Conservation (phyloP, 2,329 filamentous ascomycete genomes). For the Claviceps sorghi region DNA sequence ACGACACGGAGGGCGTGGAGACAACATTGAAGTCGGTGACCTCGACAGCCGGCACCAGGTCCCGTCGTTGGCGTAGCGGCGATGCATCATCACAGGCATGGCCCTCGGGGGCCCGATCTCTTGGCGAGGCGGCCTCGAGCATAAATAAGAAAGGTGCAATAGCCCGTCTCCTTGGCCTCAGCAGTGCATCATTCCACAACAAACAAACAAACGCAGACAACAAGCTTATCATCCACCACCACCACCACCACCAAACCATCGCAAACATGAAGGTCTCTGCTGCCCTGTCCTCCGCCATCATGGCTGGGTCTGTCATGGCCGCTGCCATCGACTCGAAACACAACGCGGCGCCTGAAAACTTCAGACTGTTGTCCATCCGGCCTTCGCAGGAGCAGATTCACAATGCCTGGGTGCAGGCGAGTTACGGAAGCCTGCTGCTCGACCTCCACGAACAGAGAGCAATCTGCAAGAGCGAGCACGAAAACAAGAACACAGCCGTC, state of each 20-base stretch:
- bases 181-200: neutral
- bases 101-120: no score
- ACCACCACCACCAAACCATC: neutral
- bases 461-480: conserved; percentile 28
- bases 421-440: conserved; percentile 27
- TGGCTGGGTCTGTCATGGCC: conserved; percentile 16
- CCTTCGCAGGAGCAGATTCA: no score
- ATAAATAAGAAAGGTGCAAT: neutral
- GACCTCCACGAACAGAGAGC: conserved; percentile 30
- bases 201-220: neutral
- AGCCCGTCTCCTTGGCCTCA: neutral
- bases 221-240: neutral
- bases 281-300: conserved; percentile 13
- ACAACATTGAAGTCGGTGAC: no score
- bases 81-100: no score
- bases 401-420: conserved; percentile 29
- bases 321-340: no score
- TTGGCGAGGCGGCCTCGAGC: neutral
- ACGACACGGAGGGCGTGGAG: no score
- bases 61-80: no score
- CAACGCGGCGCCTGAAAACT: no score
- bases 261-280: conserved; percentile 16
- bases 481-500: conserved; percentile 28
- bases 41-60: no score
- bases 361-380: no score